Percentiles rank a stretch among this genome's conserved stretches.
These are phyloP conservation scores for Teunomyces funiuensis DNA, from an alignment of 805 yeast species.

Conservation along the genomic window DNA sequence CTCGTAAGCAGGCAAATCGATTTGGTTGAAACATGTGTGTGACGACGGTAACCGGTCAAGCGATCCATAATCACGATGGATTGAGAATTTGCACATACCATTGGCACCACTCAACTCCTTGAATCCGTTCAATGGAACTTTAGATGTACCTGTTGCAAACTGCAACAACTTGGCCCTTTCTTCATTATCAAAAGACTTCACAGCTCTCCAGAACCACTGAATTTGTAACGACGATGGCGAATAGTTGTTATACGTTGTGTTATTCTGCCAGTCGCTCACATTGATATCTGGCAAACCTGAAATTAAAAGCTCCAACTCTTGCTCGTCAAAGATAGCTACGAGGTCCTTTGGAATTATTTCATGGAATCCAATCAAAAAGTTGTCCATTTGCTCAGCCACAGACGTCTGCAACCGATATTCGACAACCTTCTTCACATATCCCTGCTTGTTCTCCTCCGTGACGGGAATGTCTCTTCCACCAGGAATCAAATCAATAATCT, in stretches of 20 bases:
- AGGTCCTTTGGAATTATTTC: slow-evolving; percentile 84
- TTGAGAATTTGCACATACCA: slow-evolving; percentile 82
- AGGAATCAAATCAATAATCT: slow-evolving; percentile 76
- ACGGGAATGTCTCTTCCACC: slow-evolving; percentile 83
- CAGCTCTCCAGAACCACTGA: slow-evolving; percentile 98
- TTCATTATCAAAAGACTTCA: slow-evolving; percentile 87
- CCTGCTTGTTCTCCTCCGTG: slow-evolving; percentile 86
- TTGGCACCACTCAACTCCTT: slow-evolving; percentile 84
- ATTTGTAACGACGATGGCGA: slow-evolving; percentile 81
- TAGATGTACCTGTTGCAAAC: slow-evolving; percentile 95
- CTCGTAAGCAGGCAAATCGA: slow-evolving; percentile 90
- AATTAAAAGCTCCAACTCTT: slow-evolving; percentile 87
- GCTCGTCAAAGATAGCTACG: slow-evolving; percentile 88
- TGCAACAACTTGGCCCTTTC: slow-evolving; percentile 92
- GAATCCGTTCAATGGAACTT: slow-evolving; percentile 94
- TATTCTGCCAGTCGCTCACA: slow-evolving; percentile 92
- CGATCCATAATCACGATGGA: slow-evolving; percentile 85
- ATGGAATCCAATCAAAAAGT: slow-evolving; percentile 83
- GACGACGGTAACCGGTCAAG: slow-evolving; percentile 89
- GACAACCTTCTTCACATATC: slow-evolving; percentile 81
- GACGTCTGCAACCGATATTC: slow-evolving; percentile 83
- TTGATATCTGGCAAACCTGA: slow-evolving; percentile 96
- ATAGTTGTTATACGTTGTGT: slow-evolving; percentile 79
- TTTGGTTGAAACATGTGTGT: slow-evolving; percentile 95
- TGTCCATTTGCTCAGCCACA: slow-evolving; percentile 83